Base-by-base conservation (phyloP, 768 basidiomycete species). In the Termitomyces sp. region DNA sequence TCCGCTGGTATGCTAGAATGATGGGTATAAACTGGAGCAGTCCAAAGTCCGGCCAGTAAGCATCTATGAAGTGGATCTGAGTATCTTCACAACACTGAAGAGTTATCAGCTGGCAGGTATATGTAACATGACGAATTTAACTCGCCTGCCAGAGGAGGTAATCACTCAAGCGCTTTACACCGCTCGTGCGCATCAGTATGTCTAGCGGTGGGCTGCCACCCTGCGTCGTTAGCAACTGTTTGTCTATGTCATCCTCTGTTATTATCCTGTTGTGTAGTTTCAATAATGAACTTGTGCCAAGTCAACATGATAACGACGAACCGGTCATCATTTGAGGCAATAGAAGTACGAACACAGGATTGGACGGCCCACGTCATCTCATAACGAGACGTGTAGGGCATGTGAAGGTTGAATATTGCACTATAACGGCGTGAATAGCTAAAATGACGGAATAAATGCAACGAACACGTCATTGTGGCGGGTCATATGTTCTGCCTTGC, bases 61-160 rank as follows among this genome's bases (percentile, higher is more conserved):
- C 83, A 14, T 84, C 75, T 20, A 86, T 81, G 70, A 97, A 95
- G 67, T 98, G 93, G 9, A 99, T 73, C 64, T 95, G 93, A 0
- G 93, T 93, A 63, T 89, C 71, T 66, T 95, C 87, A 55, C 81
- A 87, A 61, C 87, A 86, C 93, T 97, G 66, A 7, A 57, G 14
- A 55, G 59, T 38, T 5, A 13, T 40, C n/a, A 33, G 23, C 20
- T 30, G 53, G 63, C 61, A 63, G n/a, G 23, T 23, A 61, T 50
- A n/a, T 35, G 6, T 33, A 52, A n/a, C 59, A 14, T 35, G 5
- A 38, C 14, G 20, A 28, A 16, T 5, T 40, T 12, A 12, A 55
- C 85, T 59, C 58, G 90, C 95, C 90, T 99, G 97, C 97, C 96
- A 99, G 18, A 95, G 82, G 69, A 98, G 71, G 69, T 87, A 99